Percentiles rank a stretch among this genome's conserved stretches.
These are phyloP conservation scores for Cladorrhinum sp. DNA, from an alignment of 2,329 filamentous ascomycete genomes.

Conservation along the genomic window DNA sequence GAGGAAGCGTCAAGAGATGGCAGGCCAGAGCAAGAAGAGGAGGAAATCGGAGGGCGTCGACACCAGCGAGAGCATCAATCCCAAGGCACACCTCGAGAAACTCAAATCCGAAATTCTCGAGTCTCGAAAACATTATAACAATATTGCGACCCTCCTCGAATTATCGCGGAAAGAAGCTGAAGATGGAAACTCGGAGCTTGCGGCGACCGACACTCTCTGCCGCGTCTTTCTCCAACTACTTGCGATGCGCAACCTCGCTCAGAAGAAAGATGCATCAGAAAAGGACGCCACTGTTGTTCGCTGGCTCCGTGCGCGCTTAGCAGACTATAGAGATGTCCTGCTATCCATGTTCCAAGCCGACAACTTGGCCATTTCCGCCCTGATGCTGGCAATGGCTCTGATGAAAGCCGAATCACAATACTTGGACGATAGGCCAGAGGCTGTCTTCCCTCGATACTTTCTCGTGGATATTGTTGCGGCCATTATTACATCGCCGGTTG, in stretches of 20 bases:
- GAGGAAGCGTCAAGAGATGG: constrained; percentile 49
- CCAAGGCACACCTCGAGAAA: constrained; percentile 64
- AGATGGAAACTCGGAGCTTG: constrained; percentile 55
- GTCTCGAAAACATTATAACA: constrained; percentile 88
- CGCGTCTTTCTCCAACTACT: constrained; percentile 81
- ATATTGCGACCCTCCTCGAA: constrained; percentile 71
- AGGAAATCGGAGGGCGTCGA: constrained; percentile 47
- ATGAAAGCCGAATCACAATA: constrained; percentile 74
- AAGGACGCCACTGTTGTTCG: constrained; percentile 70
- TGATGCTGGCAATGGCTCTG: constrained; percentile 79
- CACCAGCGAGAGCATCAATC: constrained; percentile 40
- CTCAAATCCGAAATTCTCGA: constrained; percentile 80
- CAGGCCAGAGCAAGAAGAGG: constrained; percentile 49
- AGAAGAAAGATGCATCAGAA: constrained; percentile 63
- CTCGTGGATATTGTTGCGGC: constrained; percentile 63
- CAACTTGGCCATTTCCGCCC: constrained; percentile 63
- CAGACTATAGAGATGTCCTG: constrained; percentile 66
- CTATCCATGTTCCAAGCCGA: constrained; percentile 59
- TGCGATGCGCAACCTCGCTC: constrained; percentile 66
- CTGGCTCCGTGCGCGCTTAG: constrained; percentile 75
- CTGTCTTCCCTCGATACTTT: constrained; percentile 66
- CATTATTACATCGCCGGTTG: constrained; percentile 57
- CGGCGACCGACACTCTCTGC: constrained; percentile 78
- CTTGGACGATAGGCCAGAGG: constrained; percentile 58
- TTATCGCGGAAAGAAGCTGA: constrained; percentile 51